Evolutionary conservation across 2,329 filamentous ascomycete species (phyloP).

Genomic region (Phaeomoniella chlamydospora): DNA sequence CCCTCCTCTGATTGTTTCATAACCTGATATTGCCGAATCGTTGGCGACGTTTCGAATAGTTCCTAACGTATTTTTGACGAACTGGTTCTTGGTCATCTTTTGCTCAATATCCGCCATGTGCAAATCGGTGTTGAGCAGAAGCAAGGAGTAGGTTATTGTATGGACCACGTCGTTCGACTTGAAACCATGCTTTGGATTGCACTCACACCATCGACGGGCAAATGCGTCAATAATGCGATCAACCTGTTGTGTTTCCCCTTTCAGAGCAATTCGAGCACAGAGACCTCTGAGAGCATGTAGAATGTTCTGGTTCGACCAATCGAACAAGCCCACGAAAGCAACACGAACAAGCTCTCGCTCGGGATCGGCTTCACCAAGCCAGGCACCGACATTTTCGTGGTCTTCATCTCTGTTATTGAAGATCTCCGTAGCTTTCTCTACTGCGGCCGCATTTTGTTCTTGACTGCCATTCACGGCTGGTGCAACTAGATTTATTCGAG

Average conservation of each 20-base stretch:
- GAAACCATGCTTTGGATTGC: conserved; percentile 87
- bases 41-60: conserved; percentile 66
- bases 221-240: conserved; percentile 87
- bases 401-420: conserved; percentile 70
- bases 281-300: conserved; percentile 64
- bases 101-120: conserved; percentile 89
- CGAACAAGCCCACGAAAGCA: conserved; percentile 87
- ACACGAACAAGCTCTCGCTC: conserved; percentile 40
- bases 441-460: conserved; percentile 45
- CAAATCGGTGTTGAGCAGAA: conserved; percentile 89
- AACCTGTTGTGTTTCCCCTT: conserved; percentile 90
- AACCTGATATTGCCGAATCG: conserved; percentile 54
- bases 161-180: conserved; percentile 86
- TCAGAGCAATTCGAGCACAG: conserved; percentile 67
- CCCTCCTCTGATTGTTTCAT: conserved; percentile 37
- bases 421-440: conserved; percentile 62
- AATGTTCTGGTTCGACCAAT: conserved; percentile 71
- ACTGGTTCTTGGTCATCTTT: conserved; percentile 91
- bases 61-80: conserved; percentile 90
- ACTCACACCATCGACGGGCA: conserved; percentile 80
- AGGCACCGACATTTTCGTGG: conserved; percentile 68
- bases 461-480: conserved; percentile 31
- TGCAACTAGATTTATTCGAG: not conserved
- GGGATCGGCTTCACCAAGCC: conserved; percentile 60
- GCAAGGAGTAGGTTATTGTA: conserved; percentile 90